Base-by-base conservation (phyloP, 192 early-diverging fungal genomes). In the Coemansia sp. region DNA sequence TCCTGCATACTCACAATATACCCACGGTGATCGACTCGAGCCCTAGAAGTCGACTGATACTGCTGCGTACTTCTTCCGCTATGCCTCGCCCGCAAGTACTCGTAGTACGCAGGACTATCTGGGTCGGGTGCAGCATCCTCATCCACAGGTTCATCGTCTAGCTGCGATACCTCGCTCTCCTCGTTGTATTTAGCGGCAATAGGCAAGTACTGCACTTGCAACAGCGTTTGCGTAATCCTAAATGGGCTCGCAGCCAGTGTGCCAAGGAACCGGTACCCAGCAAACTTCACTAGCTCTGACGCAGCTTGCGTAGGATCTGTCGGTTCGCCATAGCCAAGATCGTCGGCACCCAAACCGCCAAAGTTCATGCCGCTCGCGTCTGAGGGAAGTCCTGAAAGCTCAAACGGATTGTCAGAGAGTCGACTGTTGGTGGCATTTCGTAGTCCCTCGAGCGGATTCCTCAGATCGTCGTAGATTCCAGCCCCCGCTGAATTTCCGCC, bases 161-260 rank as follows among this genome's bases (percentile, higher is more conserved):
- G 59, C 49, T 35, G 53, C 28, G 35, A 17, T 17, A 17, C 37
- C 26, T 63, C 40, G n/a, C 42, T 38, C 37, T 46, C 61, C 35
- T 42, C 68, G 16, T 17, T 38, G 23, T 38, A 43, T 21, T 40
- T 61, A 11, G 64, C 77, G 1, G 76, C 75, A 21, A 17, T 75
- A 21, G 92, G 92, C 26, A 88, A 49, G 66, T 90, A 89, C 76
- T 92, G 91, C 26, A 92, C 89, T 75, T 94, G 91, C 42, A 91
- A 65, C n/a, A 94, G 67, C 21, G 90, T 92, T 62, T 89, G 89
- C 17, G 84, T 81, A 2, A 86, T 81, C 49, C 87, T 88, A 65
- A 92, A 91, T 0, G 92, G 92, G 11, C 83, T 82, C 6, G 86
- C 78, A 4, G 88, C 60, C 32, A 88, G 84, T 0, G 88, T 76